Conservation (phyloP, 2,329 filamentous ascomycete species). For the Juglanconis sp. region DNA sequence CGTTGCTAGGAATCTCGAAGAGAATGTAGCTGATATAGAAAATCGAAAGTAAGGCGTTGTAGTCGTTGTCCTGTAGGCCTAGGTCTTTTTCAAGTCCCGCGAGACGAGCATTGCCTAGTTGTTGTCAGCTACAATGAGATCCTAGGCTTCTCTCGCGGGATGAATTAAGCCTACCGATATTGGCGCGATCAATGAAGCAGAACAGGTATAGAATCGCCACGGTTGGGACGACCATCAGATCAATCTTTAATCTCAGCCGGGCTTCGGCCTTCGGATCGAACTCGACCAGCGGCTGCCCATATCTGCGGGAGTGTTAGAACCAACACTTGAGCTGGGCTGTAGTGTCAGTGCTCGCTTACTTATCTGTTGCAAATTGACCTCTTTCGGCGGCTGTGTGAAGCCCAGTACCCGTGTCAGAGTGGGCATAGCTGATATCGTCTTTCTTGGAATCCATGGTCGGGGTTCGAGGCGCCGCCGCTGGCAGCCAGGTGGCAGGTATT, state of each 20-base stretch:
- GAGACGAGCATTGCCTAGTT: constrained; percentile 62
- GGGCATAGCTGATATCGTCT: constrained; percentile 7
- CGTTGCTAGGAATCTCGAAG: constrained; percentile 67
- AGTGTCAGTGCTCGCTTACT: constrained; percentile 27
- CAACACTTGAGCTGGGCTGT: not conserved
- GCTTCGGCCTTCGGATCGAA: constrained; percentile 57
- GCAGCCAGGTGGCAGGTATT: not conserved
- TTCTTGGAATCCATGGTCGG: constrained; percentile 1
- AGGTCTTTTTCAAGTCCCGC: constrained; percentile 64
- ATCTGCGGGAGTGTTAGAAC: constrained; percentile 28
- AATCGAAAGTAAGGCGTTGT: constrained; percentile 64
- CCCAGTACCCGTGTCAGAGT: constrained; percentile 9
- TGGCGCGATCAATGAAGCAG: constrained; percentile 73
- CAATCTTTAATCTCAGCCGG: constrained; percentile 60
- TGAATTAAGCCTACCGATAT: constrained; percentile 53
- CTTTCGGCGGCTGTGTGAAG: constrained; percentile 33
- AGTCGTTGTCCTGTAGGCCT: constrained; percentile 58
- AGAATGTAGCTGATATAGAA: constrained; percentile 74
- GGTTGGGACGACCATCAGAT: constrained; percentile 62
- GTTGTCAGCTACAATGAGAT: not conserved
- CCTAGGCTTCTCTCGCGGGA: no score
- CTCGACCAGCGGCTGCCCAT: constrained; percentile 47
- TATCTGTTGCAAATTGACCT: constrained; percentile 45
- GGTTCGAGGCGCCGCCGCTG: not conserved
- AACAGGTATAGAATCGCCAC: constrained; percentile 67